Conservation (phyloP, 2,329 filamentous ascomycete genomes). For the Colletotrichum sp. region DNA sequence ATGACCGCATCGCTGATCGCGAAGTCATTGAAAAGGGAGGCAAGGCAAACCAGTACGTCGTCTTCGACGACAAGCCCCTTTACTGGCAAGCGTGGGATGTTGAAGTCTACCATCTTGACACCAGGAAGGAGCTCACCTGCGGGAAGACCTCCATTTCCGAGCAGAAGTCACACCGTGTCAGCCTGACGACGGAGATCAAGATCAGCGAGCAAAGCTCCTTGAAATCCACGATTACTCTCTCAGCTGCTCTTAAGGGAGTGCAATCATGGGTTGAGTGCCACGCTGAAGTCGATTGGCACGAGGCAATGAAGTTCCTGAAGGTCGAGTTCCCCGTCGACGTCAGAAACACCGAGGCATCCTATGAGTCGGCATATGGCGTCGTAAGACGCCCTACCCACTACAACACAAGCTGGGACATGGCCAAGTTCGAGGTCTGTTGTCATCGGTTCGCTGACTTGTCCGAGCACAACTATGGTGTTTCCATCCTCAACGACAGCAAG, state of each 20-base stretch:
- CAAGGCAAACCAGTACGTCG: constrained; percentile 89
- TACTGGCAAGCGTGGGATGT: constrained; percentile 99
- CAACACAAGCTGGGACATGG: constrained; percentile 97
- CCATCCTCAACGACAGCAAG: constrained; percentile 93
- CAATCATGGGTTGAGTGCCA: constrained; percentile 78
- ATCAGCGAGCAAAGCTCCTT: constrained; percentile 89
- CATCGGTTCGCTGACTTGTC: constrained; percentile 94
- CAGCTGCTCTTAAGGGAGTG: constrained; percentile 68
- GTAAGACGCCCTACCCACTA: constrained; percentile 92
- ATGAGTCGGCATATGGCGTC: constrained; percentile 94
- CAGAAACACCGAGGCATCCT: constrained; percentile 88
- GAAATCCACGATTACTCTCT: constrained; percentile 83
- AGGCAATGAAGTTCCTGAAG: constrained; percentile 97
- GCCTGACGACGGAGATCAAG: constrained; percentile 81
- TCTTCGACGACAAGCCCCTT: constrained; percentile 96
- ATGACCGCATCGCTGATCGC: constrained; percentile 74
- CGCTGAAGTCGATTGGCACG: constrained; percentile 94
- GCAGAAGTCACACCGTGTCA: constrained; percentile 75
- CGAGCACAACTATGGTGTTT: constrained; percentile 87
- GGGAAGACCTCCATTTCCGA: constrained; percentile 75
- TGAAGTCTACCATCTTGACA: constrained; percentile 93
- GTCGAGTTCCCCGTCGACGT: constrained; percentile 97
- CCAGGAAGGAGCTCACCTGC: constrained; percentile 76
- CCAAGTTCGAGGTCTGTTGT: constrained; percentile 95
- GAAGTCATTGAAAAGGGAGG: constrained; percentile 77